Base-by-base conservation (phyloP, 257 asterid genomes). In the Primulina tabacum region DNA sequence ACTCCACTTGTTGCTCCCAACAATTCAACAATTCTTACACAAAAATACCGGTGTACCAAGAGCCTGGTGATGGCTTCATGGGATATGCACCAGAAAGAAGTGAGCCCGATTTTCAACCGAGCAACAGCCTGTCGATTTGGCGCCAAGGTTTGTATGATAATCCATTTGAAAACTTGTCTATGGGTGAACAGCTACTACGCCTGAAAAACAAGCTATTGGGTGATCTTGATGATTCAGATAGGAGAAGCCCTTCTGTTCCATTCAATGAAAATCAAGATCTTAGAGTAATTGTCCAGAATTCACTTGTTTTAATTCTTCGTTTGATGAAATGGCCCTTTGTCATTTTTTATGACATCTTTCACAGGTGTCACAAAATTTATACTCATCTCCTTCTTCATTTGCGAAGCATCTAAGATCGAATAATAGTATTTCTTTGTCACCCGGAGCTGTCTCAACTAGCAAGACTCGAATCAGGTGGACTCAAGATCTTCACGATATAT, bases 401-500 rank as follows among this genome's bases (percentile, higher is more conserved):
- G 30, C 38, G 52, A 83, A 69, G 69, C 83, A 80, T 14, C 59
- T 62, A 0, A 37, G 57, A 8, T 28, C 68, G 16, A 69, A 78
- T 10, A 76, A 55, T 10, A 82, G 67, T 64, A 66, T 14, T 65
- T 77, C 79, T 37, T 68, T 74, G 55, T 77, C 86, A 7, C 35
- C 77, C 52, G 83, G 76, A 18, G 67, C 74, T 55, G 71, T 59
- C 26, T 74, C 83, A 58, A 76, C 83, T 4, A 75, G 67, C 66
- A 92, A 92, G 82, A 73, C 85, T 7, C 76, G 97, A 56, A 92
- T 92, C 59, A 82, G 98, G 73, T 90, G 98, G 98, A 92, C 89
- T 67, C 96, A 82, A 57, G 95, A 88, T 64, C 97, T 92, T 50
- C 98, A 92, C 33, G 94, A 90, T 69, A 82, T 87, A 68, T 92